Evolutionary conservation across 352 stramenopile genomes (phyloP), one percentile per base, ranked within the genome.

Genomic region (Globisporangium middletonii): DNA sequence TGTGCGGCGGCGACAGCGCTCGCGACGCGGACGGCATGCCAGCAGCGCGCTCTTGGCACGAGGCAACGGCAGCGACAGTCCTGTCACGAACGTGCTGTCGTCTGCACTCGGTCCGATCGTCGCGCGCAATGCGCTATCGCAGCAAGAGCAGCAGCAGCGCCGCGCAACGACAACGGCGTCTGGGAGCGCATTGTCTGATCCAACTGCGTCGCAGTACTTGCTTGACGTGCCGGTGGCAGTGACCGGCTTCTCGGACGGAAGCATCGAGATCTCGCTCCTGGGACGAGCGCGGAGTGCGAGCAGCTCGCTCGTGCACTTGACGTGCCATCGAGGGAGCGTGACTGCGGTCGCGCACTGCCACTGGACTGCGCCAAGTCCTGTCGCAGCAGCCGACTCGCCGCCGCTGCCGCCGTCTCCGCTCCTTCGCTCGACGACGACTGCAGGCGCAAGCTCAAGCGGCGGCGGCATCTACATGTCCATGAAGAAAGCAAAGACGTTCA

Each of bases 141-240:
- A 23, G 18, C 47, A 41, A 23, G 53, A 53, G 5, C 46, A 52
- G 8, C 47, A 45, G 4, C 56, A 50, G 1, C 57, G 42, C 12
- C 43, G 7, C 4, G 33, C 33, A 30, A 48, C 47, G 7, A 51
- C 49, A 9, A 43, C 52, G 35, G 50, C 27, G 3, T 63, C 53
- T 13, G 46, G 33, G 18, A 53, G 37, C 4, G 54, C 43, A 3
- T 18, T 53, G 0, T 49, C 28, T 13, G 35, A 65, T 12, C 18
- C 55, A 26, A 55, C 43, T 16, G 43, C 55, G 0, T 72, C 63
- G 64, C 60, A 55, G 2, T 69, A 79, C 46, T 62, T 92, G 41
- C 52, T 88, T 46, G 79, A 92, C 48, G 75, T 92, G 2, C 77
- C 79, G 28, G 50, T 89, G 9, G 59, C 86, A 9, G 68, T 53